Evolutionary conservation across 345 rosid genomes (phyloP), one percentile per base, ranked within the genome.

Genomic region (Melaleuca alternifolia): DNA sequence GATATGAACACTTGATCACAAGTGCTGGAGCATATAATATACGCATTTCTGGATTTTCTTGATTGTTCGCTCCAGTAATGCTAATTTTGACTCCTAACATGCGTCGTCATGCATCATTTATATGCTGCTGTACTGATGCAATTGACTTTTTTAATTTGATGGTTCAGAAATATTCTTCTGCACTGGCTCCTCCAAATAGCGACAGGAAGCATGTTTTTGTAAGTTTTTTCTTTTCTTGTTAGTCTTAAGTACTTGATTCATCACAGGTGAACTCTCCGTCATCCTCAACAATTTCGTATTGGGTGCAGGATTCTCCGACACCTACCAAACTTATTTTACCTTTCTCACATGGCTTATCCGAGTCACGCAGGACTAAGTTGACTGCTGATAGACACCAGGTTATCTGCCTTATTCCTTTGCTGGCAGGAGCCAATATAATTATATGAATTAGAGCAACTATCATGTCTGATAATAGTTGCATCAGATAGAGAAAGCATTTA

Each of bases 301-400:
- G 83, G 85, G 62, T 89, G 88, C 93, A 97, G 99, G 99, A 96
- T 65, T 91, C 98, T 52, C 98, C 99, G 59, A 93, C 99, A 10
- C 98, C 99, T 89, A 92, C 96, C 56, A 97, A 97, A 93, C 93
- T 90, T 88, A 85, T 94, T 82, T 89, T 85, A 54, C 95, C 98
- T 52, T 91, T 93, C 88, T 90, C 98, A 82, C 98, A 92, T 86
- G 89, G 94, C 90, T 86, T 96, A 54, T 95, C 98, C 8, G 99
- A 94, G 87, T 93, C 98, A 82, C 96, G 96, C 48, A 89, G 95
- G 87, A 83, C 97, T 50, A 97, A 95, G 90, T 91, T 96, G 85
- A 93, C 95, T 5, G 95, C 97, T 79, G 99, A 97, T 92, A 93
- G 94, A 87, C 93, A 94, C 76, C 95, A 91, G 99, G 99, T 96